Percentiles rank a stretch among this genome's conserved stretches.
Conservation (phyloP, 768 basidiomycete genomes). For the Serendipita indica region DNA sequence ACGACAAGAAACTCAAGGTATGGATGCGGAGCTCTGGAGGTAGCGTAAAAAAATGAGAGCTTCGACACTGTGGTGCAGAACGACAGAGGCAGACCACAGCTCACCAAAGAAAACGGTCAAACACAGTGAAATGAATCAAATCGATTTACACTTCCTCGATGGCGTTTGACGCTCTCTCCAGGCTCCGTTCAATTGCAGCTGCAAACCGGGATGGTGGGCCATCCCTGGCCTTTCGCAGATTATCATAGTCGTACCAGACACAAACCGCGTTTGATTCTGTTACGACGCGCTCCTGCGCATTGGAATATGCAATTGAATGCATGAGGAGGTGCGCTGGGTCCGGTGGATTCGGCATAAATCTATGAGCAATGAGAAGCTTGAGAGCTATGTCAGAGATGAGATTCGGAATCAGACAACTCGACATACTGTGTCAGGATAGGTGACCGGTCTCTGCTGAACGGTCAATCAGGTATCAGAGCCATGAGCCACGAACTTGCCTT, state of each 20-base stretch:
- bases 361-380: conserved; percentile 53
- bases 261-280: conserved; percentile 40
- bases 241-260: conserved; percentile 40
- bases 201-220: background rate
- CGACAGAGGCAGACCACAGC: too few species aligned
- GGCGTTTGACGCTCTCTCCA: too few species aligned
- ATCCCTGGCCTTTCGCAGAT: conserved; percentile 32
- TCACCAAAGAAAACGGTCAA: too few species aligned
- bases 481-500: conserved; percentile 18
- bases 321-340: conserved; percentile 35
- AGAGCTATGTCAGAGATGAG: conserved; percentile 5
- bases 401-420: background rate
- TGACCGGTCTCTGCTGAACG: conserved; percentile 36
- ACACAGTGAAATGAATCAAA: too few species aligned
- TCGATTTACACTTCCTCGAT: too few species aligned
- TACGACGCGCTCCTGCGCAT: conserved; percentile 45
- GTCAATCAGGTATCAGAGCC: background rate
- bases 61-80: too few species aligned
- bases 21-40: too few species aligned
- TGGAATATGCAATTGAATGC: conserved; percentile 39
- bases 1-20: too few species aligned
- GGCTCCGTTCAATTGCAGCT: background rate
- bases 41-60: too few species aligned
- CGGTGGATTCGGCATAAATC: conserved; percentile 24
- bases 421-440: conserved; percentile 60